Base-by-base conservation (phyloP, 495 filamentous ascomycete species). In the Pseudevernia furfuracea region DNA sequence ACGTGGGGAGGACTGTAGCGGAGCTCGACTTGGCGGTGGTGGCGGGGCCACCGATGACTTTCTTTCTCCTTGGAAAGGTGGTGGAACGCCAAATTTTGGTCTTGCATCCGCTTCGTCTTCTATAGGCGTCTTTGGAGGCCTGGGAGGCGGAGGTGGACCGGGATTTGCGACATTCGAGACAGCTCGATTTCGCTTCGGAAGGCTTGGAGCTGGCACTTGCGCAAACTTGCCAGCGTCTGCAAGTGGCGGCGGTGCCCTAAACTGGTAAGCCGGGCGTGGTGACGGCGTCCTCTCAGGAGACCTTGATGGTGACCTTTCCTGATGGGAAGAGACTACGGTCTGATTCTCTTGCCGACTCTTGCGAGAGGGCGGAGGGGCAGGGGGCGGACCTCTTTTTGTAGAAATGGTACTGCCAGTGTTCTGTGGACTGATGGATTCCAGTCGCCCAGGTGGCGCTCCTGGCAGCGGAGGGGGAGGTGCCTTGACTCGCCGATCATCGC, bases 211-310 rank as follows among this genome's bases (percentile, higher is more conserved):
- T 41, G 80, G 80, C 25, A 79, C 75, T 69, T 86, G 77, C 6
- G 85, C 86, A 69, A 81, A 93, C 73, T 89, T 92, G 7, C 92
- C 92, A 48, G 92, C 92, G 72, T 94, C 90, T 63, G 89, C 82
- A 57, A 96, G 74, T 25, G 92, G 89, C 66, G 92, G 92, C 25
- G 92, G 92, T 30, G 90, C 92, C 63, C 84, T 81, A 71, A 93
- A 96, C 68, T 81, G 83, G 36, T 55, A 64, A 55, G 61, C 52
- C 25, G 72, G 69, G 30, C 75, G 71, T 11, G 78, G 83, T 36
- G 79, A 81, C 34, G 81, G 78, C 36, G 77, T 67, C 55, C 70
- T 73, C 68, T 66, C 61, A 34, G 65, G 67, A 48, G 67, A 65
- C 34, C 32, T 12, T 14, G 81, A 83, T 36, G 80, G 75, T 60